These are phyloP conservation scores for Elsinoe ampelina DNA, from an alignment of 2,329 filamentous ascomycete species.

Conservation along the genomic window DNA sequence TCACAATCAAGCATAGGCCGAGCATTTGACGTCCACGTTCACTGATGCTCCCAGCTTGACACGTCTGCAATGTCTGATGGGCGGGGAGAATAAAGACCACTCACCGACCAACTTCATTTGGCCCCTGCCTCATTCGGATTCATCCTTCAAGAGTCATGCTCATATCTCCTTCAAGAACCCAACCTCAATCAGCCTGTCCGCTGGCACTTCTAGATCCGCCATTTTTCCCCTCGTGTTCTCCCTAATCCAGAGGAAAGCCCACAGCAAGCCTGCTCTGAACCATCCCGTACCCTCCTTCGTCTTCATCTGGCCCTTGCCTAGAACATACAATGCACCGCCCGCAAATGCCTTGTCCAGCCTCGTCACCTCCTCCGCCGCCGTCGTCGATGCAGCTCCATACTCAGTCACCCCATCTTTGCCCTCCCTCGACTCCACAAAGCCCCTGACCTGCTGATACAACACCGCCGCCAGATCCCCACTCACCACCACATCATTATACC, in stretches of 20 bases:
- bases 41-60: too few relatives aligned
- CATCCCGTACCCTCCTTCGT: constrained; percentile 30
- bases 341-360: constrained; percentile 19
- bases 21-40: too few relatives aligned
- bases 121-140: too few relatives aligned
- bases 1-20: too few relatives aligned
- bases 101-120: too few relatives aligned
- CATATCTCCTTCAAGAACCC: constrained; percentile 39
- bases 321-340: constrained; percentile 19
- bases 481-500: constrained; percentile 21
- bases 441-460: constrained; percentile 20
- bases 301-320: constrained; percentile 23
- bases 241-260: constrained; percentile 53
- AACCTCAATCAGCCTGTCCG: constrained; percentile 56
- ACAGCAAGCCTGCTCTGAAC: constrained; percentile 40
- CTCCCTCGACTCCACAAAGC: constrained; percentile 15
- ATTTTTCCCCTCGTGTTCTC: constrained; percentile 60
- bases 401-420: background rate
- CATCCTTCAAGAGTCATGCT: background rate
- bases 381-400: background rate
- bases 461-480: constrained; percentile 20
- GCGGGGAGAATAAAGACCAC: too few relatives aligned
- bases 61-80: too few relatives aligned
- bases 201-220: constrained; percentile 50
- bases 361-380: constrained; percentile 12